These are phyloP conservation scores for Cyclanthera cordifolia DNA, from an alignment of 306 rosid species.

Conservation along the genomic window DNA sequence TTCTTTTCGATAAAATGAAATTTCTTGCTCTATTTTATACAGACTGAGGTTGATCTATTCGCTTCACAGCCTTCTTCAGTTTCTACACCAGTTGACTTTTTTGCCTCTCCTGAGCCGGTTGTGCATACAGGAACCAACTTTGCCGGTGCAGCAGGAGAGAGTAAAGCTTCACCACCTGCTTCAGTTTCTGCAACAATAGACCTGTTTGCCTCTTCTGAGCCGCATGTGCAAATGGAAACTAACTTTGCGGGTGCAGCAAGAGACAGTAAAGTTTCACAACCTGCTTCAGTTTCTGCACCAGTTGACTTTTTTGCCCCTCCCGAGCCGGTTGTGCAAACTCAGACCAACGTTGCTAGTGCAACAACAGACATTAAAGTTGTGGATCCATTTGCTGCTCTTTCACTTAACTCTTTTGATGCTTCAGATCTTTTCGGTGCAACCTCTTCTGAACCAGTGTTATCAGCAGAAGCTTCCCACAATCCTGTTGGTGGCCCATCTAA, in stretches of 20 bases:
- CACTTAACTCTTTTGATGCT: conserved; percentile 70
- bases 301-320: conserved; percentile 58
- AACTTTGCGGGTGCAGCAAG: conserved; percentile 18
- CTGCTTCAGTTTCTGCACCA: conserved; percentile 50
- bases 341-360: conserved; percentile 21
- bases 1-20: not conserved
- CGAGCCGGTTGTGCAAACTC: conserved; percentile 46
- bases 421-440: conserved; percentile 66
- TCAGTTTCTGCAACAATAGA: conserved; percentile 48
- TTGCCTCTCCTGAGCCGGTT: conserved; percentile 52
- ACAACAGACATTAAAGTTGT: conserved; percentile 20
- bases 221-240: conserved; percentile 41
- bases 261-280: conserved; percentile 33
- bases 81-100: conserved; percentile 57
- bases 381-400: conserved; percentile 89
- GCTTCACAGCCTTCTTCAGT: conserved; percentile 55
- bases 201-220: conserved; percentile 49
- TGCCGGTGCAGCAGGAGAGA: conserved; percentile 27
- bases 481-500: conserved; percentile 23
- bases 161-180: conserved; percentile 47
- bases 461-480: conserved; percentile 47
- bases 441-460: conserved; percentile 43
- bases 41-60: conserved; percentile 69
- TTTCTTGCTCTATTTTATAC: conserved; percentile 17
- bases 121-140: conserved; percentile 45